Evolutionary conservation across 495 filamentous ascomycete species (phyloP).

Genomic region (Massariosphaeria phaeospora): DNA sequence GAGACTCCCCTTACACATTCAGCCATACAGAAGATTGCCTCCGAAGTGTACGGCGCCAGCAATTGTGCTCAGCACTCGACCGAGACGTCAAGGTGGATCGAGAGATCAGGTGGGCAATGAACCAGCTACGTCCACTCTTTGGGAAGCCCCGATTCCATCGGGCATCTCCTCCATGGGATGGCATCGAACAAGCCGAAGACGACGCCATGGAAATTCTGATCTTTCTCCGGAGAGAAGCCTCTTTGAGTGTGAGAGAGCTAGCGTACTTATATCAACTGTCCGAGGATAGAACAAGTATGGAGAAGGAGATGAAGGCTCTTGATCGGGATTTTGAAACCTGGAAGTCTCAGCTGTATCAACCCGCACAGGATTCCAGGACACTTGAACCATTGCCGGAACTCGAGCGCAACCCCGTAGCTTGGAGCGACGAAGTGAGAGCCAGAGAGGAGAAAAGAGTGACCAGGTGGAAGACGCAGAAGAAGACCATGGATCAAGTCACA

Average conservation of each 20-base stretch:
- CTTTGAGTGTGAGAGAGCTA: background rate
- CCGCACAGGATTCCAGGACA: background rate
- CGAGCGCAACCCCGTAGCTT: background rate
- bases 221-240: slow-evolving; percentile 8
- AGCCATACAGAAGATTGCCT: slow-evolving; percentile 13
- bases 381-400: background rate
- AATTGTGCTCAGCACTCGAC: background rate
- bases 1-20: slow-evolving; percentile 8
- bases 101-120: slow-evolving; percentile 3
- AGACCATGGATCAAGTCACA: background rate
- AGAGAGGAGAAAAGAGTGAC: background rate
- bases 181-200: slow-evolving; percentile 5
- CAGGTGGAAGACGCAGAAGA: slow-evolving; percentile 14
- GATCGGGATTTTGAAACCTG: background rate
- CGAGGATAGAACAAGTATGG: slow-evolving; percentile 1
- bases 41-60: slow-evolving; percentile 8
- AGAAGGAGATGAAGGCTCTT: background rate
- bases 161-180: background rate
- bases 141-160: background rate
- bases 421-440: background rate
- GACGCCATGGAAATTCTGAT: background rate
- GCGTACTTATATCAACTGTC: background rate
- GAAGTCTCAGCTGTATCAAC: background rate
- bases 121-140: slow-evolving; percentile 3
- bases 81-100: background rate